Evolutionary conservation across 371 early-diverging fungal genomes (phyloP).

Genomic region (Mycotypha africana): DNA sequence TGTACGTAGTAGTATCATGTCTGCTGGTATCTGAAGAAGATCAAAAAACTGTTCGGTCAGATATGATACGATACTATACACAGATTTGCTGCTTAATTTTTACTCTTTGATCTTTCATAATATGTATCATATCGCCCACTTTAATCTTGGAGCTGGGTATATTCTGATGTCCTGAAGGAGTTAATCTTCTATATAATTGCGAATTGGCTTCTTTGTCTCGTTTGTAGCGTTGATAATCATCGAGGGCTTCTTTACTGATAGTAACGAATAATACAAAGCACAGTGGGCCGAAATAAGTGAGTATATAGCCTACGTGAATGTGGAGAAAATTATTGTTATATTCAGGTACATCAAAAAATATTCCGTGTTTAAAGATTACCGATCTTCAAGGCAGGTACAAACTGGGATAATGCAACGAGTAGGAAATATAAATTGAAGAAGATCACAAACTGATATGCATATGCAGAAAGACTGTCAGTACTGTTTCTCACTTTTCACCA

Average conservation of each 20-base stretch:
- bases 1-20: slow-evolving; percentile 87
- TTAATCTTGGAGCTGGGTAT: slow-evolving; percentile 83
- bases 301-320: slow-evolving; percentile 90
- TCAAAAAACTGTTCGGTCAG: too few species aligned
- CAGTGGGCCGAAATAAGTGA: slow-evolving; percentile 95
- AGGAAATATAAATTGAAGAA: slow-evolving; percentile 98
- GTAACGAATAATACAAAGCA: slow-evolving; percentile 92
- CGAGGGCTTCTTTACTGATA: slow-evolving; percentile 94
- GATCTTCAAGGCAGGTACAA: slow-evolving; percentile 83
- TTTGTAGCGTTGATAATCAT: slow-evolving; percentile 90
- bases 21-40: slow-evolving; percentile 76
- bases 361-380: too few species aligned
- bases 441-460: slow-evolving; percentile 84
- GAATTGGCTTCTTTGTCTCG: slow-evolving; percentile 95
- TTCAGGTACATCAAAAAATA: too few species aligned
- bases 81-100: slow-evolving; percentile 3
- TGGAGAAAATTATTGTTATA: too few species aligned
- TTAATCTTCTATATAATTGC: slow-evolving; percentile 67
- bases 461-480: too few species aligned
- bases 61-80: too few species aligned
- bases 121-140: slow-evolving; percentile 92
- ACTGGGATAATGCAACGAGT: slow-evolving; percentile 92
- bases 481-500: too few species aligned
- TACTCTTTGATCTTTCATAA: slow-evolving; percentile 89
- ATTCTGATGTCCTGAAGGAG: slow-evolving; percentile 47